Conservation (phyloP, 2,329 filamentous ascomycete genomes). For the Rhexocercosporidium sp. region DNA sequence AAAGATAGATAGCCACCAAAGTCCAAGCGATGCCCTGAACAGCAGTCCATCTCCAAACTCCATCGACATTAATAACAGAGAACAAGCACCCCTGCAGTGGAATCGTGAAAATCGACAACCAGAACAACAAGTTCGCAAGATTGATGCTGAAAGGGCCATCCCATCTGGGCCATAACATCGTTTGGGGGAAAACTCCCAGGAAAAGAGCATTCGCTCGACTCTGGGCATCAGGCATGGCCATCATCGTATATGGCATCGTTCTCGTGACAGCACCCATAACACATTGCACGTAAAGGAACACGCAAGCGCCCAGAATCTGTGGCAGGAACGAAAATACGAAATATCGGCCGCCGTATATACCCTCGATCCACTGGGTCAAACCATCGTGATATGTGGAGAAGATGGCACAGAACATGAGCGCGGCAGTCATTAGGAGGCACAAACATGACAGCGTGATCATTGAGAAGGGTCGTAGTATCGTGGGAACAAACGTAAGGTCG, state of each 20-base stretch:
- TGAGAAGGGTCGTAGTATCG: conserved; percentile 69
- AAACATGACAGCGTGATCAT: conserved; percentile 65
- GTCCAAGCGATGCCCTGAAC: conserved; percentile 81
- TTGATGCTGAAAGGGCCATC: conserved; percentile 72
- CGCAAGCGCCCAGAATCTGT: conserved; percentile 71
- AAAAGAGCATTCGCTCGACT: conserved; percentile 70
- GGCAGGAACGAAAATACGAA: conserved; percentile 89
- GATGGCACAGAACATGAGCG: conserved; percentile 73
- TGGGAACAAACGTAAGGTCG: conserved; percentile 72
- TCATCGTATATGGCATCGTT: conserved; percentile 76
- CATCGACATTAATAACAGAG: conserved; percentile 62
- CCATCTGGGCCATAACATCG: conserved; percentile 71
- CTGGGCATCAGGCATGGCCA: conserved; percentile 68
- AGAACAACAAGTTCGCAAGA: conserved; percentile 70
- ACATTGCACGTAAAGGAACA: conserved; percentile 79
- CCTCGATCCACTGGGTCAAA: conserved; percentile 68
- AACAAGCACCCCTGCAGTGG: conserved; percentile 83
- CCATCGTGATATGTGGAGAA: conserved; percentile 69
- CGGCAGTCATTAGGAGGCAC: conserved; percentile 73
- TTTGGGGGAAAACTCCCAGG: conserved; percentile 62
- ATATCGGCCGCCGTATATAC: conserved; percentile 74
- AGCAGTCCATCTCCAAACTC: conserved; percentile 78
- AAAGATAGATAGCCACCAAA: conserved; percentile 73
- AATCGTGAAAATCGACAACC: conserved; percentile 79
- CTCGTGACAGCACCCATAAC: conserved; percentile 77